A percentile compares a stretch with the other conserved stretches of the same genome.
Conservation (phyloP, 2,329 filamentous ascomycete genomes). For the Canariomyces notabilis region DNA sequence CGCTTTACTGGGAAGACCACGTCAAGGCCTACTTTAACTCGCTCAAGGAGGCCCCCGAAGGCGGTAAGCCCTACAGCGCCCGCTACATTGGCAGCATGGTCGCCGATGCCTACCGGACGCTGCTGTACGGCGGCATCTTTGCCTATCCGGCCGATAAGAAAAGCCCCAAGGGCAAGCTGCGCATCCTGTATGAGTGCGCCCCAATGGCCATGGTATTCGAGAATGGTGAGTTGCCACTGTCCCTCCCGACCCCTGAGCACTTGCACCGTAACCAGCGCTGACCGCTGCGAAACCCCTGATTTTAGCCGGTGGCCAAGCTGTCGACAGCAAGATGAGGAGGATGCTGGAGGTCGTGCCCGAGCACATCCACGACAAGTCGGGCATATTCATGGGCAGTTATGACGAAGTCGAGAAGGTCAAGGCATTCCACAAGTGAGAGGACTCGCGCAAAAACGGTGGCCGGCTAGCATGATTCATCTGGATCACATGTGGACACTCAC, state of each 20-base stretch:
- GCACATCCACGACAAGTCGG: conserved; percentile 89
- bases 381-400: conserved; percentile 92
- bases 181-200: conserved; percentile 96
- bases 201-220: conserved; percentile 99
- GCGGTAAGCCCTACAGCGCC: conserved; percentile 85
- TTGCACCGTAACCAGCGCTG: background rate
- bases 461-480: background rate
- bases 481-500: background rate
- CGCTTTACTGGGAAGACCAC: conserved; percentile 86
- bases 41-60: conserved; percentile 68
- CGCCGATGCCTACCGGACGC: conserved; percentile 91
- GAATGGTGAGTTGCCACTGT: conserved; percentile 63
- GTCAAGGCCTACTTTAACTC: conserved; percentile 85
- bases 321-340: conserved; percentile 85
- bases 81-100: conserved; percentile 99
- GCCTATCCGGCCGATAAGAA: conserved; percentile 98
- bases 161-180: conserved; percentile 95
- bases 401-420: conserved; percentile 97
- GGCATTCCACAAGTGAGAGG: conserved; percentile 58
- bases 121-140: conserved; percentile 94
- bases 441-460: background rate
- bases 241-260: background rate
- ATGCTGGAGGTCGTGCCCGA: conserved; percentile 88
- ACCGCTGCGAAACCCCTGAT: conserved; percentile 4
- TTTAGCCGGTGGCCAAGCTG: conserved; percentile 80